Base-by-base conservation (phyloP, 495 filamentous ascomycete species). In the Aspergillus taichungensis region DNA sequence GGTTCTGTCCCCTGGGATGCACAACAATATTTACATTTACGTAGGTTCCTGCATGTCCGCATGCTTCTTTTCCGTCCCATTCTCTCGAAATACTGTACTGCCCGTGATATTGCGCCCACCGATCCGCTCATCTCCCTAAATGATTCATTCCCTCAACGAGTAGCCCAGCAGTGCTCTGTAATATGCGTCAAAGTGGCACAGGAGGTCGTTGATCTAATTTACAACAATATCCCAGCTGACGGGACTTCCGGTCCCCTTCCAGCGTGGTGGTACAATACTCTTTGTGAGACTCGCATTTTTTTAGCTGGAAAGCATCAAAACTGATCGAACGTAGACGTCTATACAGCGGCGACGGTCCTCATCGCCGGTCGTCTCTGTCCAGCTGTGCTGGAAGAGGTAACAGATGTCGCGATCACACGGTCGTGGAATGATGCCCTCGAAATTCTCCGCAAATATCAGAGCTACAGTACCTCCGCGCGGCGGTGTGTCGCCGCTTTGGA, bases 191-290 rank as follows among this genome's bases (percentile, higher is more conserved):
- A 58, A 31, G 57, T 58, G 0, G 66, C 66, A 1, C 64, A 66
- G 13, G 64, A 69, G 43, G 50, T 59, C 2, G 63, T 69, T 18
- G 53, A 60, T 9, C 34, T 63, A 7, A 67, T 69, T 13, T 47
- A 66, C 37, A 46, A 45, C 6, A 64, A 69, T 35, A 52, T 66
- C 5, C 62, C 62, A 4, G 28, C 45, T 1, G 59, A 69, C 39
- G 62, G 59, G 1, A 61, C 56, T 0, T 55, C 60, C n/a, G 66
- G 62, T 9, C 59, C 60, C 0, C 49, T 69, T 31, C 64, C 66
- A 6, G 64, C 63, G 1, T 69, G 63, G 62, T 69, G 66, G 66
- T 64, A 67, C 38, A 67, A 67, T 7, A 64, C 67, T 30, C 57
- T 67, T 1, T 69, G 62, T 68, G 27, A 45, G 62, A 3, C 10